Base-by-base conservation (phyloP, 352 stramenopile species). In the Globisporangium nunn region DNA sequence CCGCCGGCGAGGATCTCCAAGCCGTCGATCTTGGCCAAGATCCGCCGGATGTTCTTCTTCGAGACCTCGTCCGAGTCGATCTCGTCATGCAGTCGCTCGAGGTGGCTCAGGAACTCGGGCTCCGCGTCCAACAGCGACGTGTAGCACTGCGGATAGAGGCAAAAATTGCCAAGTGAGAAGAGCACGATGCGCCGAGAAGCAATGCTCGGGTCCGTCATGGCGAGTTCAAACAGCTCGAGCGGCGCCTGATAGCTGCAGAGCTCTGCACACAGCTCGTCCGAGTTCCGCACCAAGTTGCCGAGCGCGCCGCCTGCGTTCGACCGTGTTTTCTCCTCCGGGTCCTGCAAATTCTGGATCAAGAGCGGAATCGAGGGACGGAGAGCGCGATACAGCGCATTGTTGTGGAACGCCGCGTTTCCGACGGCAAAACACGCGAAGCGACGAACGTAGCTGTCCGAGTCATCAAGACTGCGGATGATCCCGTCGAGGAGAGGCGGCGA, bases 351-450 rank as follows among this genome's bases (percentile, higher is more conserved):
- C 17, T 74, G 61, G 5, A 86, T 65, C 28, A 97, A 54, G 17
- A 87, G 58, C 3, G 76, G 70, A 30, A 97, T 81, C 6, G 79
- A 68, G 17, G 72, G 50, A 15, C 64, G 72, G 3, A 98, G 72
- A 4, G 62, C 53, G 3, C 71, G 39, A 62, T 97, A 98, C 3
- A 98, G 58, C 2, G 70, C 58, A 14, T 66, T 71, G 52, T 72
- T 87, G 68, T 98, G 87, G 60, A 97, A 98, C 7, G 92, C 89
- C 15, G 88, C 90, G 57, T 98, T 98, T 37, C 93, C 93, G 37
- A 98, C 81, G n/a, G 89, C 91, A 66, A 98, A 98, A 72, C 87
- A 96, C 3, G 93, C 92, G 47, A 97, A 97, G 18, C 94, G 94
- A 0, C 88, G 74, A 6, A 94, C 88, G 52, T 89, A 88, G n/a